Percentiles rank a stretch among this genome's conserved stretches.
Evolutionary conservation across 208 protist genomes (phyloP).

Genomic region (Acanthamoeba healyi): DNA sequence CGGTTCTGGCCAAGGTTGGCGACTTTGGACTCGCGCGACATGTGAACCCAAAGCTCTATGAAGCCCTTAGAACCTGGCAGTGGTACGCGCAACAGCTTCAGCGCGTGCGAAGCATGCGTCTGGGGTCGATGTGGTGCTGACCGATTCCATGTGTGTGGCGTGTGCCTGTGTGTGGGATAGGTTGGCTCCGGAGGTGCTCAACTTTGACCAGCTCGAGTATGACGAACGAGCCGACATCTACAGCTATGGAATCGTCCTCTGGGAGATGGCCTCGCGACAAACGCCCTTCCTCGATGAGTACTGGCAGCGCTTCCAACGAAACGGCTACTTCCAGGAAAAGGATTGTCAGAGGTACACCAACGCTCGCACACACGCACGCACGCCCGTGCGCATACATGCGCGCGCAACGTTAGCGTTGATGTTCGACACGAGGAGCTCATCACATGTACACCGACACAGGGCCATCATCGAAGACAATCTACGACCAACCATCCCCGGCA

Average conservation of each 20-base stretch:
- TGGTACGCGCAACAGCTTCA: slow-evolving; percentile 72
- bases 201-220: slow-evolving; percentile 42
- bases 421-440: too few relatives aligned
- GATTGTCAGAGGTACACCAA: slow-evolving; percentile 5
- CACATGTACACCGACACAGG: not conserved
- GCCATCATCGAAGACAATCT: slow-evolving; percentile 48
- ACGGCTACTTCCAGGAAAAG: slow-evolving; percentile 67
- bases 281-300: slow-evolving; percentile 69
- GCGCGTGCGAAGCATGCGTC: too few relatives aligned
- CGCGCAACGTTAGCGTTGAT: too few relatives aligned
- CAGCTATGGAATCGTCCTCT: slow-evolving; percentile 61
- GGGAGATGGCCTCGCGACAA: slow-evolving; percentile 45
- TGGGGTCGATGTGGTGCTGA: too few relatives aligned
- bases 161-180: not conserved
- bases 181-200: slow-evolving; percentile 36
- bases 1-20: slow-evolving; percentile 77
- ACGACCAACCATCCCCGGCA: slow-evolving; percentile 19
- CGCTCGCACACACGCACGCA: too few relatives aligned
- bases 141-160: not conserved
- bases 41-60: slow-evolving; percentile 58
- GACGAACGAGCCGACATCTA: slow-evolving; percentile 63
- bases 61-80: slow-evolving; percentile 58
- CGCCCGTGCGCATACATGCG: too few relatives aligned
- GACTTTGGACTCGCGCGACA: slow-evolving; percentile 78
- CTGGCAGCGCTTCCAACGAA: slow-evolving; percentile 42